These are phyloP conservation scores for Dactylellina drechsleri DNA, from an alignment of 2,329 filamentous ascomycete genomes.

Conservation along the genomic window DNA sequence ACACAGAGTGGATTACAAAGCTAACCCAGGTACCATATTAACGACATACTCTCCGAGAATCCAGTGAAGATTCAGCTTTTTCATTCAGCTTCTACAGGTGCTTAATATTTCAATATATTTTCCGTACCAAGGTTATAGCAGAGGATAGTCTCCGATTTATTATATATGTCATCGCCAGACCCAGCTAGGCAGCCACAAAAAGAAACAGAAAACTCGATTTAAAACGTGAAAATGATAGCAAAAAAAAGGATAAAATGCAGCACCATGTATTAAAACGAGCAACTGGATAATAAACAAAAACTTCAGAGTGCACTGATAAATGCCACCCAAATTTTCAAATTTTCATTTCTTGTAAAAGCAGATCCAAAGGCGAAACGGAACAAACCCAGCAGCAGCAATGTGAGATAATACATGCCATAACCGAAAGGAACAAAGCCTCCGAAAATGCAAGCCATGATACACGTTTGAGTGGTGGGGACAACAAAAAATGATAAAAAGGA, in stretches of 20 bases:
- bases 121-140: no score
- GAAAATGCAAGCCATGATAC: constrained; percentile 48
- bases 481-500: constrained; percentile 7
- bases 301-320: neutral
- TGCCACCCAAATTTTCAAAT: constrained; percentile 2
- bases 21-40: no score
- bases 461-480: constrained; percentile 16
- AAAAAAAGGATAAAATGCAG: neutral
- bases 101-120: no score
- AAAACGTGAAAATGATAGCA: neutral
- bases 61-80: no score
- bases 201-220: neutral
- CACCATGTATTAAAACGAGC: constrained; percentile 1
- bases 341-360: constrained; percentile 12
- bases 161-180: neutral
- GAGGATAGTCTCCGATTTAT: neutral
- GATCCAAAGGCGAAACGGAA: neutral
- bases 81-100: no score
- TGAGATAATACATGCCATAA: constrained; percentile 37
- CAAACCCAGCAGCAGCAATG: neutral
- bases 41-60: no score
- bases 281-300: neutral
- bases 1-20: constrained; percentile 14
- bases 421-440: constrained; percentile 46
- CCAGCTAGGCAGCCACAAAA: constrained; percentile 5